Evolutionary conservation across 768 basidiomycete genomes (phyloP).

Genomic region (Termitomyces sp.): DNA sequence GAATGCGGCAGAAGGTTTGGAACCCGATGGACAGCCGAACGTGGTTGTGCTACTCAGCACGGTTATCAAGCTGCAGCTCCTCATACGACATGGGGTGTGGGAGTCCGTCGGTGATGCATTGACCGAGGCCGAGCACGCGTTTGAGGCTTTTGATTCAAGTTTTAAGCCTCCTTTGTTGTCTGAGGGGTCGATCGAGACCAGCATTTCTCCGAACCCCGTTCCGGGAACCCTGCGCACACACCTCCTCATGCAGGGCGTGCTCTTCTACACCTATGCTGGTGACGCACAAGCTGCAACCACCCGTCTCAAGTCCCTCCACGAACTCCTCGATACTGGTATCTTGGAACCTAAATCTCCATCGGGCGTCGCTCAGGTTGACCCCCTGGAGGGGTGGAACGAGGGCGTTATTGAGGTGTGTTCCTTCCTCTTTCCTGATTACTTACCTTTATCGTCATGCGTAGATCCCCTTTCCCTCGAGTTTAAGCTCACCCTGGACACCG

Average conservation of each 20-base stretch:
- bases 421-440: slow-evolving; percentile 1
- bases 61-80: slow-evolving; percentile 52
- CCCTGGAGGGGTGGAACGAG: slow-evolving; percentile 19
- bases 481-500: neutral
- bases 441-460: slow-evolving; percentile 13
- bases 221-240: slow-evolving; percentile 39
- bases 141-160: neutral
- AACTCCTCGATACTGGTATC: slow-evolving; percentile 58
- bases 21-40: slow-evolving; percentile 24
- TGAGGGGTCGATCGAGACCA: no score
- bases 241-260: slow-evolving; percentile 53
- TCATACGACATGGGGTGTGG: slow-evolving; percentile 54
- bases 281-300: slow-evolving; percentile 39
- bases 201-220: neutral
- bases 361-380: neutral
- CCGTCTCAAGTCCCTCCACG: slow-evolving; percentile 55
- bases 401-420: slow-evolving; percentile 29
- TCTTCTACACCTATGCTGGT: slow-evolving; percentile 60
- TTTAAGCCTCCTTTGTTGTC: neutral
- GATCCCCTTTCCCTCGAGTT: slow-evolving; percentile 24
- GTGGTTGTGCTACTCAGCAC: slow-evolving; percentile 44
- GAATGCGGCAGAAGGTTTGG: slow-evolving; percentile 10
- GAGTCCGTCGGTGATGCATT: slow-evolving; percentile 44
- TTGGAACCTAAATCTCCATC: slow-evolving; percentile 17
- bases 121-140: slow-evolving; percentile 34